These are phyloP conservation scores for Penicillium lagena DNA, from an alignment of 495 filamentous ascomycete species.

Conservation along the genomic window DNA sequence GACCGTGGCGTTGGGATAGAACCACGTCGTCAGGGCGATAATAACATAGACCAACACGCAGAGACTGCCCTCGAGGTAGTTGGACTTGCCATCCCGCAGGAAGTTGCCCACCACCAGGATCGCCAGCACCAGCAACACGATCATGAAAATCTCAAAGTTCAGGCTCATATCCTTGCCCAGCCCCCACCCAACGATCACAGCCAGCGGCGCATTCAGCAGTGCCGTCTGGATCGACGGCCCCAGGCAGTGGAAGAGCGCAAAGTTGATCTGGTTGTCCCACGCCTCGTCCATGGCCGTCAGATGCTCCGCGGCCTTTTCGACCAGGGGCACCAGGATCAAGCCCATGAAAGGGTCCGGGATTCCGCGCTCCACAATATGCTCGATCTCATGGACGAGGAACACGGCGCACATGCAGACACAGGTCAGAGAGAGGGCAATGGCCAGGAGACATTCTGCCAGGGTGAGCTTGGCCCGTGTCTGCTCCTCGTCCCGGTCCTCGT, in stretches of 20 bases:
- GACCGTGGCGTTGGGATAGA: conserved; percentile 32
- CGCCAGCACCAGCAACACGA: conserved; percentile 77
- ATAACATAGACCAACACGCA: conserved; percentile 59
- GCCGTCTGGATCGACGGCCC: conserved; percentile 87
- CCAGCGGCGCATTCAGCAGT: conserved; percentile 78
- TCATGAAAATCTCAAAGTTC: conserved; percentile 83
- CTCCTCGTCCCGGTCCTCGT: conserved; percentile 64
- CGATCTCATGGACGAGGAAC: conserved; percentile 75
- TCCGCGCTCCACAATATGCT: conserved; percentile 58
- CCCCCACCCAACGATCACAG: conserved; percentile 84
- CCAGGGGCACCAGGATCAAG: conserved; percentile 66
- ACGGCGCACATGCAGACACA: conserved; percentile 78
- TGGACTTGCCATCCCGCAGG: conserved; percentile 69
- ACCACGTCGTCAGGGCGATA: conserved; percentile 48
- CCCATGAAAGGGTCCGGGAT: conserved; percentile 79
- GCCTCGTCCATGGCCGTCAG: conserved; percentile 88
- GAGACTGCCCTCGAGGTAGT: conserved; percentile 72
- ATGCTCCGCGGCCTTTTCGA: conserved; percentile 90
- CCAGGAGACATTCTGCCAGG: conserved; percentile 64
- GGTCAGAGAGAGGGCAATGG: conserved; percentile 58
- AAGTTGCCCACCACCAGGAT: conserved; percentile 84
- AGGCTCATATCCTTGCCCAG: conserved; percentile 63
- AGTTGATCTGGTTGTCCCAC: conserved; percentile 65
- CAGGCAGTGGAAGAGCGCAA: conserved; percentile 84
- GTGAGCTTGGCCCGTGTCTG: conserved; percentile 65